Evolutionary conservation across 805 yeast genomes (phyloP).

Genomic region (Cyberlindnera bimundalis): DNA sequence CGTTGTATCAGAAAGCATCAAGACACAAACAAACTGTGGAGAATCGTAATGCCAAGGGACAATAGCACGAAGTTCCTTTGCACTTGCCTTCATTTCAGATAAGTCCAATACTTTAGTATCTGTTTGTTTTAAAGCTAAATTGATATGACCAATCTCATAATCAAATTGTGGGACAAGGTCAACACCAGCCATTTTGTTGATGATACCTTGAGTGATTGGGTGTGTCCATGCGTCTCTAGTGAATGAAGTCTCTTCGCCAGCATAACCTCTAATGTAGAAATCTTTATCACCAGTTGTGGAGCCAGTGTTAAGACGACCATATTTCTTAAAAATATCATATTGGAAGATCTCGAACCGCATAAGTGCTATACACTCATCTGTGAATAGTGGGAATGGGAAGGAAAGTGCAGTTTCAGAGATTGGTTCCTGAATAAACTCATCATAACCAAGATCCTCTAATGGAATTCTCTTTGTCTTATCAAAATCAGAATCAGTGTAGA

Average conservation of each 20-base stretch:
- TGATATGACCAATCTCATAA: conserved; percentile 53
- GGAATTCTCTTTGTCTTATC: conserved; percentile 36
- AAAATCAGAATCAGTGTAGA: conserved; percentile 36
- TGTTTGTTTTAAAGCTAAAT: conserved; percentile 40
- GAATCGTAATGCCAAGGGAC: conserved; percentile 64
- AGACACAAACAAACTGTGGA: conserved; percentile 62
- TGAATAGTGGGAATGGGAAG: conserved; percentile 58
- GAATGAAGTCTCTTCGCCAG: conserved; percentile 41
- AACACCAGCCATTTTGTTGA: conserved; percentile 49
- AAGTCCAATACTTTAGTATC: conserved; percentile 9
- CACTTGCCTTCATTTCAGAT: conserved; percentile 3
- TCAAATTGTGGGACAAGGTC: conserved; percentile 31
- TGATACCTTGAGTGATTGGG: conserved; percentile 50
- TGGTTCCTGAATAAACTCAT: conserved; percentile 37
- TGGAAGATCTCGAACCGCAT: conserved; percentile 54
- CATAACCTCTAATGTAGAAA: conserved; percentile 48
- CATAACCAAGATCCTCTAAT: conserved; percentile 48
- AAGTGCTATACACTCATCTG: conserved; percentile 54
- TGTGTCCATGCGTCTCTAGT: conserved; percentile 56
- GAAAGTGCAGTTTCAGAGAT: conserved; percentile 53
- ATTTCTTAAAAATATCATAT: conserved; percentile 41
- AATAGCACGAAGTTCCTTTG: conserved; percentile 42
- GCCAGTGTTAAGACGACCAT: conserved; percentile 40
- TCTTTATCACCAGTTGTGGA: conserved; percentile 48
- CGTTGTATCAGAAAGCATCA: conserved; percentile 57